Evolutionary conservation across 1,284 basidiomycete species (phyloP), one percentile per base, ranked within the genome.

Genomic region (Wallemia ichthyophaga): DNA sequence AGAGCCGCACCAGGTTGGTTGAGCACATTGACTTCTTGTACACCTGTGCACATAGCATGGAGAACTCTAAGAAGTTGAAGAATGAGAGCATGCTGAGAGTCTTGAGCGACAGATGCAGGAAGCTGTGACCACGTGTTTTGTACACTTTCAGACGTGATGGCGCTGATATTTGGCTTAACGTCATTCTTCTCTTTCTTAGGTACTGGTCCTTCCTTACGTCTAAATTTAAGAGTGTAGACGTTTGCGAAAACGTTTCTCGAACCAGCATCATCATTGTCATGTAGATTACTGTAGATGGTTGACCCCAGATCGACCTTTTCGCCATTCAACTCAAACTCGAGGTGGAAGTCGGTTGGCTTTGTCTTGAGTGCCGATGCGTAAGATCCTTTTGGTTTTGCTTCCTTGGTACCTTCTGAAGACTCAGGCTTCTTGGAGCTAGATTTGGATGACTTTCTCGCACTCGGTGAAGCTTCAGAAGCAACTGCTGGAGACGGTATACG

Each of bases 241-340:
- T 83, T 82, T 67, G 83, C 80, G 87, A 87, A 94, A 59, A 92
- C n/a, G 66, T 69, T 25, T 74, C 70, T 2, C 77, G 75, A 7
- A 74, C 70, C 66, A 81, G 79, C 32, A 48, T 63, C 60, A 66
- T 88, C 85, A 66, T 85, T 80, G 62, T 84, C 82, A 68, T 96
- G 88, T 53, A 96, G 82, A 0, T 88, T 91, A 1, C 91, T 91
- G 66, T 94, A 98, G 61, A 99, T 82, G 0, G 94, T 98, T 61
- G 92, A 76, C 67, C 89, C 83, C 61, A 92, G 71, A 0, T 82
- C 80, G 25, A 98, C 72, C 17, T 78, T 72, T 61, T 85, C 79
- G 60, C 85, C 87, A 64, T 87, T 85, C 76, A 96, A 82, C 21
- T 78, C 82, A 69, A 99, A 98, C 68, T 91, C 84, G 57, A 98